Conservation (phyloP, 371 early-diverging fungal genomes). For the Mucor mucedo region DNA sequence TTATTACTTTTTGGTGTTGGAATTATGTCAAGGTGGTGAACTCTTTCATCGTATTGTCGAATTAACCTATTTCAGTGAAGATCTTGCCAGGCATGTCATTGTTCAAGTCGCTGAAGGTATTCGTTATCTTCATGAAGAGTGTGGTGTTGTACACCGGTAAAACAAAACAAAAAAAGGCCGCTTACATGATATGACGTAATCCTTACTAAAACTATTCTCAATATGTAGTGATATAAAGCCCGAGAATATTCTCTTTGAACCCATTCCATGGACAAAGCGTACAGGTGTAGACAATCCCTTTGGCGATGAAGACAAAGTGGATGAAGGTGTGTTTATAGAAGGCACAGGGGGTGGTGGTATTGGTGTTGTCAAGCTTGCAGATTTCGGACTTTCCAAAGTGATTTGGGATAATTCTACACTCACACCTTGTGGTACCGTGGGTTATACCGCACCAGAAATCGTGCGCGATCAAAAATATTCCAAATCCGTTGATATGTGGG, state of each 20-base stretch:
- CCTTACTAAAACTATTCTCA: no score
- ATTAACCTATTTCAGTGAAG: constrained; percentile 81
- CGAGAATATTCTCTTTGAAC: constrained; percentile 82
- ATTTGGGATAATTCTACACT: constrained; percentile 71
- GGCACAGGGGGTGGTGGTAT: constrained; percentile 73
- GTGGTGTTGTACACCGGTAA: constrained; percentile 85
- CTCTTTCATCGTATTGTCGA: constrained; percentile 85
- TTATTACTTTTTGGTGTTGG: constrained; percentile 81
- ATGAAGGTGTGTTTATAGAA: constrained; percentile 60
- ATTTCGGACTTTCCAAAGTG: constrained; percentile 75
- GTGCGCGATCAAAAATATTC: constrained; percentile 69
- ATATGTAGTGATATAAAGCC: constrained; percentile 82
- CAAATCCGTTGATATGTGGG: constrained; percentile 84
- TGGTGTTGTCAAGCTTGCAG: constrained; percentile 71
- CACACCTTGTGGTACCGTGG: constrained; percentile 83
- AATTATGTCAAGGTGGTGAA: constrained; percentile 86
- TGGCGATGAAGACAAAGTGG: constrained; percentile 46
- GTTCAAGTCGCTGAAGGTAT: constrained; percentile 91
- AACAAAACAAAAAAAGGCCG: neutral
- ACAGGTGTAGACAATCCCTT: constrained; percentile 21
- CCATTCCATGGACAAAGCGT: constrained; percentile 51
- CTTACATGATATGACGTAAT: neutral
- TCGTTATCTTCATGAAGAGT: constrained; percentile 86
- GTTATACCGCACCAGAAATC: constrained; percentile 83
- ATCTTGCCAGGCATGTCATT: constrained; percentile 80